Percentiles rank a stretch among this genome's conserved stretches.
Evolutionary conservation across 768 basidiomycete species (phyloP).

Genomic region (Lactarius indigo): DNA sequence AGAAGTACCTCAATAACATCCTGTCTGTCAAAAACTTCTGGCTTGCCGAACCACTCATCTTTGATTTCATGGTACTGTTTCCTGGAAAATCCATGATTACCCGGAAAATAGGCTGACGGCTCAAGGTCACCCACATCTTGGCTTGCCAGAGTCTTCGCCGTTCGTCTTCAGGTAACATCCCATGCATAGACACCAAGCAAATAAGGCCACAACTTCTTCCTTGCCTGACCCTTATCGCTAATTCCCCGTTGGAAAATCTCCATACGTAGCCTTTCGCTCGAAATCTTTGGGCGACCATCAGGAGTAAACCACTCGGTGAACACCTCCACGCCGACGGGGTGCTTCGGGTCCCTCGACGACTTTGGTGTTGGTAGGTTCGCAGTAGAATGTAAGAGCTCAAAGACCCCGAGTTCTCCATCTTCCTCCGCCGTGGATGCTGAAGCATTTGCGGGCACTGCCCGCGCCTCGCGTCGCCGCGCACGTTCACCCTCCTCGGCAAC

Average conservation of each 20-base stretch:
- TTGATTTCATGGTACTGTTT: constrained; percentile 68
- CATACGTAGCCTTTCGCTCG: constrained; percentile 63
- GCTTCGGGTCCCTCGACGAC: constrained; percentile 72
- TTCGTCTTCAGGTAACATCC: constrained; percentile 63
- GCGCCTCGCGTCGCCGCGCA: constrained; percentile 75
- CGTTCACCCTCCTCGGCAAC: constrained; percentile 98
- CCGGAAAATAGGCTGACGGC: not conserved
- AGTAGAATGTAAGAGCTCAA: constrained; percentile 78
- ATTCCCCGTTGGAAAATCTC: constrained; percentile 81
- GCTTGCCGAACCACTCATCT: constrained; percentile 77
- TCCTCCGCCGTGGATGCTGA: constrained; percentile 30
- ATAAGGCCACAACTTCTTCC: constrained; percentile 88
- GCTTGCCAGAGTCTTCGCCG: constrained; percentile 57
- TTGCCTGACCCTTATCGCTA: constrained; percentile 45
- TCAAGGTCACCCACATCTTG: constrained; percentile 48
- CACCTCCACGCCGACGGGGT: constrained; percentile 68
- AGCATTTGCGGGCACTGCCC: constrained; percentile 53
- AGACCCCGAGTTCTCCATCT: constrained; percentile 64
- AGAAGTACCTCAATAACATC: constrained; percentile 74
- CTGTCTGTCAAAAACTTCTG: constrained; percentile 75
- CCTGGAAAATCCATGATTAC: constrained; percentile 37
- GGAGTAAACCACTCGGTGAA: constrained; percentile 80
- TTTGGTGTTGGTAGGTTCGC: constrained; percentile 80
- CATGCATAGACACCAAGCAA: constrained; percentile 82
- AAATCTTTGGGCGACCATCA: constrained; percentile 64